Base-by-base conservation (phyloP, 345 rosid species). In the Gynandropsis gynandra region DNA sequence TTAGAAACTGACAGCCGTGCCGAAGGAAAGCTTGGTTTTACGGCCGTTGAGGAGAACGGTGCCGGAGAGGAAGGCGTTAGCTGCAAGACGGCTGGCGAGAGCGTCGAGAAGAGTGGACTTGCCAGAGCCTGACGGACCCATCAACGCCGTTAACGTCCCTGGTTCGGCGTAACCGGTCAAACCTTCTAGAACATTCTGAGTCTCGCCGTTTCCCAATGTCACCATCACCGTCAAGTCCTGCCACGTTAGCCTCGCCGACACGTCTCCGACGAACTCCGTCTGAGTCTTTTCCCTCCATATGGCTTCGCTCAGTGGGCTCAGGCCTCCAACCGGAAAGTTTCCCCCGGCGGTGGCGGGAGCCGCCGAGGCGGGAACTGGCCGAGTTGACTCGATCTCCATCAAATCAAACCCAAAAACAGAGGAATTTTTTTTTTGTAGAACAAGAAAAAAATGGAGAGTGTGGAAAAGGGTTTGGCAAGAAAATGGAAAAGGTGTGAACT, bases 51-150 rank as follows among this genome's bases (percentile, higher is more conserved):
- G 96, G 36, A 80, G 78, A 69, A 86, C 75, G 58, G 86, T 58
- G 11, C 97, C 97, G 1, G 97, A 81, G 42, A 81, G 90, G 45
- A 83, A 89, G 58, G 95, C 83, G 56, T 89, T 89, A 9, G 97
- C 71, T 16, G 96, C 96, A n/a, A 89, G 78, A 56, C 97, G 83
- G 63, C 94, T 71, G 8, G 96, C 62, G 8, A 89, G 80, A 31
- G 97, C 96, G 20, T 89, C 97, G 9, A 89, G 97, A 35, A 89
- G 77, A 29, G 95, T 89, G 8, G 97, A 89, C 59, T 89, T 89
- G 8, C 97, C 97, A 0, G 97, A 89, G 4, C 97, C 95, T 15
- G 97, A 89, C 31, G 97, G 97, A 0, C 97, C 97, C 95, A 89
- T 89, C 50, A 89, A 80, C 12, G 95, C 94, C 0, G 90, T 89